These are phyloP conservation scores for Serendipita sp. DNA, from an alignment of 1,284 basidiomycete genomes.

Conservation along the genomic window DNA sequence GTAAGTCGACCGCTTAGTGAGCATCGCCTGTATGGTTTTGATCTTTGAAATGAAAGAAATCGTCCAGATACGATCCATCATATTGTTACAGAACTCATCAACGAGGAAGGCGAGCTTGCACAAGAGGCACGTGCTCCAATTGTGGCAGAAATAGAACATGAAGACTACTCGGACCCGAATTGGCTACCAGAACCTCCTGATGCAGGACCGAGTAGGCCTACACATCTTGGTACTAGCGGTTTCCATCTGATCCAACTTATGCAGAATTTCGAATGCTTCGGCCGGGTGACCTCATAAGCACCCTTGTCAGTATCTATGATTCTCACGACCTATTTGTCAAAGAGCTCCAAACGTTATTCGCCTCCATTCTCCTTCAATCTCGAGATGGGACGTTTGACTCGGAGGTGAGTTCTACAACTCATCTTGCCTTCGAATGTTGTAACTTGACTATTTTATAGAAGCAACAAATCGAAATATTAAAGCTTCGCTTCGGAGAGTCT, in stretches of 20 bases:
- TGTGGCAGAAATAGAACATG: constrained; percentile 21
- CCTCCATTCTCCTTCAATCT: constrained; percentile 65
- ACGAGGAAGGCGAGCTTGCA: constrained; percentile 59
- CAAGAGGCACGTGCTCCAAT: constrained; percentile 42
- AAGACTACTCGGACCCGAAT: constrained; percentile 74
- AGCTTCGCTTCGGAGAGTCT: constrained; percentile 83
- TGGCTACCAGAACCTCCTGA: constrained; percentile 93
- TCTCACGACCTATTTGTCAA: constrained; percentile 89
- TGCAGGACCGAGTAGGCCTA: constrained; percentile 64
- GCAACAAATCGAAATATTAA: constrained; percentile 81
- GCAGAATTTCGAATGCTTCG: constrained; percentile 79
- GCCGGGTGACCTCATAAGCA: constrained; percentile 81
- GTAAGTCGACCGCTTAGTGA: constrained; percentile 24
- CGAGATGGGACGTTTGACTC: constrained; percentile 68
- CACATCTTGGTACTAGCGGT: background rate
- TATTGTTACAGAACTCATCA: constrained; percentile 82
- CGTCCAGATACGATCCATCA: constrained; percentile 83
- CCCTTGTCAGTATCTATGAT: constrained; percentile 90
- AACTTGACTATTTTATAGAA: constrained; percentile 34
- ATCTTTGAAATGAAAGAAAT: constrained; percentile 32
- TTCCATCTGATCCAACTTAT: constrained; percentile 4
- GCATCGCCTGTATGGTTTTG: background rate
- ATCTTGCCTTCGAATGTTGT: background rate
- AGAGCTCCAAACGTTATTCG: constrained; percentile 80
- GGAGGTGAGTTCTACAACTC: constrained; percentile 43